phyloP scores from a whole-genome alignment of 148 eudicot genomes.

The Cornus controversa region DNA sequence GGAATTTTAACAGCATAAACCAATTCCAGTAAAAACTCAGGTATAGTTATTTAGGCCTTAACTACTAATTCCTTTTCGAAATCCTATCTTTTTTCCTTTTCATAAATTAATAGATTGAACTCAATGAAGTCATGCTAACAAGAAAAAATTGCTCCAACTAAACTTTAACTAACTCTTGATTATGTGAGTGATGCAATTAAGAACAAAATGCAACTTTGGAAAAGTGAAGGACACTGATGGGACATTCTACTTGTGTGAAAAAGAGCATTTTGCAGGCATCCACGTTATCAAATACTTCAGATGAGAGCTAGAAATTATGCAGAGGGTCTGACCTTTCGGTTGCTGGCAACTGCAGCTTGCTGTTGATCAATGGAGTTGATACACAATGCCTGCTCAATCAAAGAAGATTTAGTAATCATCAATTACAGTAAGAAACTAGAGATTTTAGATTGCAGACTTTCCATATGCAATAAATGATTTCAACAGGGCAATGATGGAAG shows the following conservation, averaged over 20 bases:
- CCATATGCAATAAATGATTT: background rate
- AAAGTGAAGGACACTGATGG: background rate
- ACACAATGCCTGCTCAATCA: slow-evolving; percentile 78
- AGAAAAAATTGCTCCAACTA: background rate
- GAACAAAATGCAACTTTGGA: slow-evolving; percentile 1
- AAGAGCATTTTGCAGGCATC: slow-evolving; percentile 1
- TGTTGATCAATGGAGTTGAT: slow-evolving; percentile 69
- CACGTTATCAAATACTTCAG: slow-evolving; percentile 1
- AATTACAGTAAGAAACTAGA: background rate
- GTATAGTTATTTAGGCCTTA: no score
- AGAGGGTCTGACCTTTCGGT: slow-evolving; percentile 62
- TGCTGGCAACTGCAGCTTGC: slow-evolving; percentile 83
- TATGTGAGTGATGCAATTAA: background rate
- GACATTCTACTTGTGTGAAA: background rate
- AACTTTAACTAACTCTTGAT: background rate
- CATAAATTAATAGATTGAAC: background rate
- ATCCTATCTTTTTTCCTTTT: background rate
- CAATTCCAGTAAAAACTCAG: no score
- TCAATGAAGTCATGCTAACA: background rate
- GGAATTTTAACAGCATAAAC: background rate
- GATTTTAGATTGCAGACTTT: background rate
- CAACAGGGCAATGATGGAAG: slow-evolving; percentile 5
- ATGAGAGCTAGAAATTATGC: background rate
- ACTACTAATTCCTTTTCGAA: background rate
- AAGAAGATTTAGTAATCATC: slow-evolving; percentile 6